A percentile compares a stretch with the other conserved stretches of the same genome.
These are phyloP conservation scores for Alternaria solani DNA, from an alignment of 2,329 filamentous ascomycete species.

Conservation along the genomic window DNA sequence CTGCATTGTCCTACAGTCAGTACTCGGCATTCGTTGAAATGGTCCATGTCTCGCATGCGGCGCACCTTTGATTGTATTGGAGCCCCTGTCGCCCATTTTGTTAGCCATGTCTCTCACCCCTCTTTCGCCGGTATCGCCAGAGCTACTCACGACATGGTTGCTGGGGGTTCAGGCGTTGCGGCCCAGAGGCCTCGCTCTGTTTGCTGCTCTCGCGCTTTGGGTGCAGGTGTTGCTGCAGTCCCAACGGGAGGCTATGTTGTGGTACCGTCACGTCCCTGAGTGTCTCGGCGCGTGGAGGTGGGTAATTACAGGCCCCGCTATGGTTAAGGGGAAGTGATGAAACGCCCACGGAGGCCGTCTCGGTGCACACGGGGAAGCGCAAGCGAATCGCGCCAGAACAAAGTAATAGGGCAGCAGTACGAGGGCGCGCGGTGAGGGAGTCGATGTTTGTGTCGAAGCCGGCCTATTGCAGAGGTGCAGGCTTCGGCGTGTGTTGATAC, in stretches of 20 bases:
- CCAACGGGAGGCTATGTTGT: conserved; percentile 36
- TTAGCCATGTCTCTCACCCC: conserved; percentile 52
- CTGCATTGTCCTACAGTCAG: conserved; percentile 57
- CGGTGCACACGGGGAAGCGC: conserved; percentile 7
- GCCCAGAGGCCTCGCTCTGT: conserved; percentile 48
- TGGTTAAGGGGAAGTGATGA: conserved; percentile 42
- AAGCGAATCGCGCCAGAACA: conserved; percentile 5
- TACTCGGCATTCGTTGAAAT: conserved; percentile 1
- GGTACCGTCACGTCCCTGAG: conserved; percentile 40
- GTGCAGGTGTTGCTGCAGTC: conserved; percentile 34
- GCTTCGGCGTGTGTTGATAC: conserved; percentile 27
- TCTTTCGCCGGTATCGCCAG: conserved; percentile 2
- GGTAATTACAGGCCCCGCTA: conserved; percentile 42
- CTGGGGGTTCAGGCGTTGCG: conserved; percentile 38
- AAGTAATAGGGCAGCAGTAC: conserved; percentile 3
- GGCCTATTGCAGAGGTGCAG: conserved; percentile 24
- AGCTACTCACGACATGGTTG: conserved; percentile 51
- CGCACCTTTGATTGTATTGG: conserved; percentile 58
- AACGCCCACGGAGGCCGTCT: conserved; percentile 7
- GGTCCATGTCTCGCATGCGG: background rate
- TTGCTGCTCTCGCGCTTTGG: conserved; percentile 28
- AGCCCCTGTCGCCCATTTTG: conserved; percentile 44
- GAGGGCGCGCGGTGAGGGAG: conserved; percentile 4
- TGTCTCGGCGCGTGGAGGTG: conserved; percentile 39
- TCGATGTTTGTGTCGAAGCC: conserved; percentile 18